These are phyloP conservation scores for Austroboletus niveus DNA, from an alignment of 1,284 basidiomycete species.

Conservation along the genomic window DNA sequence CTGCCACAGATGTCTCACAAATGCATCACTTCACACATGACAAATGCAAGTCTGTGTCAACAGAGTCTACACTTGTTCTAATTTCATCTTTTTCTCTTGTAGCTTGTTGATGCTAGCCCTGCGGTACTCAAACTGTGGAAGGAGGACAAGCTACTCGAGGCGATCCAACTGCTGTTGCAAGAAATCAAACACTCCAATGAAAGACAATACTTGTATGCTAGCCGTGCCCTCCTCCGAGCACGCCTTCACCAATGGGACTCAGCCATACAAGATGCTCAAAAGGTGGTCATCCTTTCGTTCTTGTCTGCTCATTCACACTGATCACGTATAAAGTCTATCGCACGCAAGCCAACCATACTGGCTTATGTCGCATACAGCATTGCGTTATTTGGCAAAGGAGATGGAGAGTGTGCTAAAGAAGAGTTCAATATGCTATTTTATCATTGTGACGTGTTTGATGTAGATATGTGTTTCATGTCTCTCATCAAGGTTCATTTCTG, in stretches of 20 bases:
- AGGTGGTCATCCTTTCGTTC: not conserved
- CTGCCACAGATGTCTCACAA: not conserved
- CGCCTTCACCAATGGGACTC: not conserved
- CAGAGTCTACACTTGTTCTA: not conserved
- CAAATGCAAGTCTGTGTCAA: not conserved
- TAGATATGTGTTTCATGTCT: no score
- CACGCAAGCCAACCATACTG: no score
- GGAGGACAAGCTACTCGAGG: not conserved
- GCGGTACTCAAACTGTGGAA: not conserved
- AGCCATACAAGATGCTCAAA: not conserved
- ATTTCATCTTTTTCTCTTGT: not conserved
- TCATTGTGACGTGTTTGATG: not conserved
- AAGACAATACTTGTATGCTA: not conserved
- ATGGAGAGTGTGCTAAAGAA: not conserved
- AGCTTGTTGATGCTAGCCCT: not conserved
- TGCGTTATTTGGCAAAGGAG: not conserved
- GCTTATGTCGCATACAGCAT: not conserved
- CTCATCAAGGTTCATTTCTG: not conserved
- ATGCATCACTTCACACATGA: not conserved
- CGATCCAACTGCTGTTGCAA: not conserved
- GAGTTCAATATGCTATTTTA: not conserved
- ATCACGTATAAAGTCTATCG: not conserved
- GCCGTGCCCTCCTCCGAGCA: not conserved
- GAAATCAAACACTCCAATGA: not conserved
- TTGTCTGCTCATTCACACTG: not conserved